phyloP scores from a whole-genome alignment of 2,329 filamentous ascomycete species.

The Verticillium nonalfalfae region DNA sequence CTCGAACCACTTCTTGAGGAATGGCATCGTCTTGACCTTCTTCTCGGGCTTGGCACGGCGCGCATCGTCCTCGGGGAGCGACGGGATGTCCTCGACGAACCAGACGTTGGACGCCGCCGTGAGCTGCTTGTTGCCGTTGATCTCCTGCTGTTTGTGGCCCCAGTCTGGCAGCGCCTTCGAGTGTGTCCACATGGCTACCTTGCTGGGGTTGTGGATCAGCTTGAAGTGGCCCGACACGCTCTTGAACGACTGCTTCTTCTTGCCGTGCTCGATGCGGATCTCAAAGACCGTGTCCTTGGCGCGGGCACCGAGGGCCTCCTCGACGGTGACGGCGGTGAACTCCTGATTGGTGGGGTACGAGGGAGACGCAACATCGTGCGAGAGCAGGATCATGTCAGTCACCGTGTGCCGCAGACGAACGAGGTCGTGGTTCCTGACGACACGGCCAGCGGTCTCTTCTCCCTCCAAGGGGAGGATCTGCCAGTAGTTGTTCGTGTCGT shows the following conservation, averaged over 20 bases:
- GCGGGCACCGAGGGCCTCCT: constrained; percentile 67
- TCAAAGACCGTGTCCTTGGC: constrained; percentile 91
- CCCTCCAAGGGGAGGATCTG: constrained; percentile 72
- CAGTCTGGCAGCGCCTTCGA: constrained; percentile 92
- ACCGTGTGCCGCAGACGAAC: constrained; percentile 81
- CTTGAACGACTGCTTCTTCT: constrained; percentile 77
- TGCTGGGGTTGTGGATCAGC: constrained; percentile 86
- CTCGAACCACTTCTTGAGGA: constrained; percentile 92
- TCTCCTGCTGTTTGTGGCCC: constrained; percentile 95
- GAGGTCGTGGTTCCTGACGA: constrained; percentile 76
- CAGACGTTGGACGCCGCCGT: constrained; percentile 87
- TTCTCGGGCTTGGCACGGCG: constrained; percentile 71
- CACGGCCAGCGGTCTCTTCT: constrained; percentile 50
- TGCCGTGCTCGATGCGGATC: constrained; percentile 81
- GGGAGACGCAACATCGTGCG: constrained; percentile 94
- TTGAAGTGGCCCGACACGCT: constrained; percentile 92
- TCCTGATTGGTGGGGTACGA: constrained; percentile 98
- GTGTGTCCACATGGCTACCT: constrained; percentile 99
- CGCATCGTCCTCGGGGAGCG: constrained; percentile 61
- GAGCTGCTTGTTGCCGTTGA: constrained; percentile 98
- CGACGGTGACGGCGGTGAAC: constrained; percentile 75
- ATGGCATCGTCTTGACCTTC: constrained; percentile 77
- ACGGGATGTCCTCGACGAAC: constrained; percentile 89
- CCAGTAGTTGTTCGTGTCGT: constrained; percentile 99
- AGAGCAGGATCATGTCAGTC: constrained; percentile 80